These are phyloP conservation scores for Penicillium arizonense DNA, from an alignment of 495 filamentous ascomycete genomes.

Conservation along the genomic window DNA sequence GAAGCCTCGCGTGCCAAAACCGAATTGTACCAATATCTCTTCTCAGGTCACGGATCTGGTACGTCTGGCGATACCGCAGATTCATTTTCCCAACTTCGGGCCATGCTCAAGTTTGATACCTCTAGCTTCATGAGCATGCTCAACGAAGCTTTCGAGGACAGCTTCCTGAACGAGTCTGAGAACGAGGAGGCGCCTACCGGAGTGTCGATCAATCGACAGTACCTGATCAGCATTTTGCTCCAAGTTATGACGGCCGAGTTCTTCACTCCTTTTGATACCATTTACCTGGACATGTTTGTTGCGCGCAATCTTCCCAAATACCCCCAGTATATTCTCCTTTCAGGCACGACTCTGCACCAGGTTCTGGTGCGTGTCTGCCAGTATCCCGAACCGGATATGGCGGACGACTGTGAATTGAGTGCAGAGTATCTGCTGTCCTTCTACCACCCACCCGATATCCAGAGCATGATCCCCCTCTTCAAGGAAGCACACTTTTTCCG, in stretches of 20 bases:
- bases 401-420: conserved; percentile 93
- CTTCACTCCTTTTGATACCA: conserved; percentile 77
- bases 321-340: conserved; percentile 88
- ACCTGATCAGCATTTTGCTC: conserved; percentile 81
- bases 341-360: conserved; percentile 78
- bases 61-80: conserved; percentile 60
- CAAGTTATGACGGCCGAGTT: conserved; percentile 77
- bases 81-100: conserved; percentile 77
- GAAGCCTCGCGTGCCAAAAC: conserved; percentile 75
- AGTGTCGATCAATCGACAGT: conserved; percentile 81
- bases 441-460: conserved; percentile 83
- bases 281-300: conserved; percentile 97
- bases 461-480: conserved; percentile 71
- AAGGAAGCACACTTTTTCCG: conserved; percentile 82
- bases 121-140: conserved; percentile 91
- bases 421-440: conserved; percentile 91
- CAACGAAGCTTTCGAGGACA: conserved; percentile 96
- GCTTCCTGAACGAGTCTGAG: conserved; percentile 75
- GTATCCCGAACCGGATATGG: conserved; percentile 75
- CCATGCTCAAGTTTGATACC: conserved; percentile 83
- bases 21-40: conserved; percentile 87
- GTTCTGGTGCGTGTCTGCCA: conserved; percentile 81
- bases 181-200: conserved; percentile 40
- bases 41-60: conserved; percentile 67
- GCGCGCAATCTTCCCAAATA: conserved; percentile 96